Percentiles rank a stretch among this genome's conserved stretches.
Conservation (phyloP, 345 rosid genomes). For the Dimocarpus longan region DNA sequence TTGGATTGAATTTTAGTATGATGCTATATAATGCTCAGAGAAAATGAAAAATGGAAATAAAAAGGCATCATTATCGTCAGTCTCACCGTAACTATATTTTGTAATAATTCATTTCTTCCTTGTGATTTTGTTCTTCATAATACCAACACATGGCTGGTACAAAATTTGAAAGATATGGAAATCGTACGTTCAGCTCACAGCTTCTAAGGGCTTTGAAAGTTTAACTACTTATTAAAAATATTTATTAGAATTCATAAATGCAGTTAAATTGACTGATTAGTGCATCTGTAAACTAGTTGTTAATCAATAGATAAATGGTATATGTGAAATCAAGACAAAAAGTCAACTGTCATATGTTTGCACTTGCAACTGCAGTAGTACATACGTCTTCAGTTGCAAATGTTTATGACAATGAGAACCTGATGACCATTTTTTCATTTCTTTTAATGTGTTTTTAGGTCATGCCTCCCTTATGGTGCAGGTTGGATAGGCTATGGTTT, state of each 20-base stretch:
- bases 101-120: background rate
- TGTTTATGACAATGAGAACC: background rate
- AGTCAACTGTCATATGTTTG: background rate
- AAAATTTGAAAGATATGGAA: background rate
- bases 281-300: background rate
- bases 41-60: background rate
- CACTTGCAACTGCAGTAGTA: background rate
- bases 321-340: background rate
- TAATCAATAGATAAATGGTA: background rate
- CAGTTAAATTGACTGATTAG: background rate
- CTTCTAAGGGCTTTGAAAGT: background rate
- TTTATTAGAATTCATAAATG: background rate
- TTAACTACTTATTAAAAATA: background rate
- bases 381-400: background rate
- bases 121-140: background rate
- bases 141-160: background rate
- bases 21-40: too few relatives aligned
- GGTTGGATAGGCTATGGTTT: constrained; percentile 98
- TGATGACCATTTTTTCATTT: constrained; percentile 20
- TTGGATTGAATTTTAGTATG: background rate
- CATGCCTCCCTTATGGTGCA: constrained; percentile 98
- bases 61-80: background rate
- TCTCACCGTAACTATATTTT: background rate
- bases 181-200: background rate
- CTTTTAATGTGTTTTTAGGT: constrained; percentile 52